Evolutionary conservation across 2,329 filamentous ascomycete species (phyloP), one percentile per base, ranked within the genome.

Genomic region (Sphaceloma murrayae): DNA sequence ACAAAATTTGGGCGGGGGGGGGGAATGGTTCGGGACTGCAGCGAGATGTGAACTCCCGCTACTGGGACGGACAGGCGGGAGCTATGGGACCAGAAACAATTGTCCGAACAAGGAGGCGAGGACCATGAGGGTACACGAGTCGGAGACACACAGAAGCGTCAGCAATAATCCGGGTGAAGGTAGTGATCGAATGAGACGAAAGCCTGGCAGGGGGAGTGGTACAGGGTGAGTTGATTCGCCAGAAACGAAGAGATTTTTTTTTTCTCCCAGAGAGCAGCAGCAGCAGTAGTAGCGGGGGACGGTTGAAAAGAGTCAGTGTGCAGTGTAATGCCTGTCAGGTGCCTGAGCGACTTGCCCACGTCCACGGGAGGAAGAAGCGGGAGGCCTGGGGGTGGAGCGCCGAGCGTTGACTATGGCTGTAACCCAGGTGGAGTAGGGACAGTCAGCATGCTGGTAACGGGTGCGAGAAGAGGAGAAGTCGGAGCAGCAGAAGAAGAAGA

Each of bases 21-120:
- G 19, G 36, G 27, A 29, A 29, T 22, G 36, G 36, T 22, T 40
- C 36, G 30, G 36, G 36, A 40, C 19, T 40, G 36, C 36, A 40
- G 24, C 24, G 4, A 29, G 36, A 40, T 16, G 36, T 40, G 36
- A 26, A 40, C 19, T 40, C n/a, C 36, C 19, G 24, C 24, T 40
- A 40, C 16, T 26, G 36, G 24, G 13, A 17, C 36, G 19, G 19
- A 11, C 19, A 24, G 26, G 27, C 36, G 14, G 18, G 24, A 18
- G 26, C 22, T 16, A 40, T 40, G 22, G 24, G 30, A 17, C 24
- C 36, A 22, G 11, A 40, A 22, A 18, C 18, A 16, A 26, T 13
- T 26, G 30, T 40, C 22, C 24, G 36, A 7, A 9, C 16, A 30
- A 16, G 18, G n/a, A 4, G 4, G 11, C 22, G 22, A 24, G 22